Evolutionary conservation across 176 grass and related monocot species (phyloP).

Genomic region (Lolium multiflorum): DNA sequence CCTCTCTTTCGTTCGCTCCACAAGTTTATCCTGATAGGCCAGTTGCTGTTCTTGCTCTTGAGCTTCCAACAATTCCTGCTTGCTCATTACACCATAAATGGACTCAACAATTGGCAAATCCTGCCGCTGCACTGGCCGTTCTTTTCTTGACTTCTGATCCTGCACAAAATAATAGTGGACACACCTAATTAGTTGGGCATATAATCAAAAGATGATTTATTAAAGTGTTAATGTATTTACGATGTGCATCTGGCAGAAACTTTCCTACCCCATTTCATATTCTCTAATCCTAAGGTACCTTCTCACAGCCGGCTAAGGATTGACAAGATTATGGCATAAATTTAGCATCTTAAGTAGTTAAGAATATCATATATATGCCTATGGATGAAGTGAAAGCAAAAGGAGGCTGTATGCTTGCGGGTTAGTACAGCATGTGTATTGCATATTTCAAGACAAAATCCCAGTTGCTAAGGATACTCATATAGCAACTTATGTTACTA

Average conservation of each 20-base stretch:
- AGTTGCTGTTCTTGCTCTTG: constrained; percentile 78
- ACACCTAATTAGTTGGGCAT: constrained; percentile 9
- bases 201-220: constrained; percentile 16
- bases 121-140: constrained; percentile 50
- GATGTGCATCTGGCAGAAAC: neutral
- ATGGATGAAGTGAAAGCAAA: constrained; percentile 9
- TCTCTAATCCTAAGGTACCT: constrained; percentile 24
- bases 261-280: constrained; percentile 23
- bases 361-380: constrained; percentile 6
- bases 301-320: neutral
- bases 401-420: constrained; percentile 22
- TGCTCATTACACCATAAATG: constrained; percentile 72
- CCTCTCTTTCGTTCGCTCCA: constrained; percentile 91
- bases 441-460: constrained; percentile 7
- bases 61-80: constrained; percentile 71
- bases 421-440: constrained; percentile 6
- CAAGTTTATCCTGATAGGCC: constrained; percentile 79
- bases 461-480: constrained; percentile 6
- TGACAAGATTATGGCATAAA: neutral
- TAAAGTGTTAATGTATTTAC: constrained; percentile 10
- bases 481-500: constrained; percentile 7
- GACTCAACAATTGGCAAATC: constrained; percentile 63
- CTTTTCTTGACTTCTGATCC: constrained; percentile 54
- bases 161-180: constrained; percentile 53
- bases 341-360: constrained; percentile 38